Base-by-base conservation (phyloP, 31 red algal genomes). In the Odonthalia washingtoniensis region DNA sequence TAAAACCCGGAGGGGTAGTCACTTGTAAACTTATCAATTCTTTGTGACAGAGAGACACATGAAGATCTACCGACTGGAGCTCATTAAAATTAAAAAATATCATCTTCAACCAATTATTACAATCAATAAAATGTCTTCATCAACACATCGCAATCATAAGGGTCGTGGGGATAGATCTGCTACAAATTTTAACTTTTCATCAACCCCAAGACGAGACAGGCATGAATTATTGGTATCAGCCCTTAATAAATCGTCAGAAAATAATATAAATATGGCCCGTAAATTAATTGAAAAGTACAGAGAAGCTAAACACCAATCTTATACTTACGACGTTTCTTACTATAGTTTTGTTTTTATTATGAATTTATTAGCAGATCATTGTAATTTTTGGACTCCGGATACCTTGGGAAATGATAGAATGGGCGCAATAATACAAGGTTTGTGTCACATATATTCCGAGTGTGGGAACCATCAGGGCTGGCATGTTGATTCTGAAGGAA, bases 291-390 rank as follows among this genome's bases (percentile, higher is more conserved):
- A 14, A 9, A 57, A 21, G 49, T 57, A 57, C 49, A 57, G 49
- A 9, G 21, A 57, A 57, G 21, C 49, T 57, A 57, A 57, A 57
- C 12, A 21, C 21, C 9, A 14, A 21, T 57, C 53, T 31, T 44
- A 80, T 80, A 21, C 49, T 21, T 9, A 9, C 49, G 12, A 57
- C 12, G 49, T 57, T 9, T 57, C 49, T 21, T 14, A 57, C 9
- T 9, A 57, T 57, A 60, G 77, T 64, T 80, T 33, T 3, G 49
- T n/a, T n/a, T n/a, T n/a, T n/a, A n/a, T n/a, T n/a, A n/a, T n/a
- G n/a, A n/a, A n/a, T n/a, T n/a, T n/a, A 3, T 53, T 37, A 63
- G 77, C 46, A 38, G 77, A 80, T 57, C 61, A 80, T 64, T 80
- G 77, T 31, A 31, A 37, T 41, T 65, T 80, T 80, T 44, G 77